Base-by-base conservation (phyloP, 2,329 filamentous ascomycete species). In the Pseudocercospora musae region DNA sequence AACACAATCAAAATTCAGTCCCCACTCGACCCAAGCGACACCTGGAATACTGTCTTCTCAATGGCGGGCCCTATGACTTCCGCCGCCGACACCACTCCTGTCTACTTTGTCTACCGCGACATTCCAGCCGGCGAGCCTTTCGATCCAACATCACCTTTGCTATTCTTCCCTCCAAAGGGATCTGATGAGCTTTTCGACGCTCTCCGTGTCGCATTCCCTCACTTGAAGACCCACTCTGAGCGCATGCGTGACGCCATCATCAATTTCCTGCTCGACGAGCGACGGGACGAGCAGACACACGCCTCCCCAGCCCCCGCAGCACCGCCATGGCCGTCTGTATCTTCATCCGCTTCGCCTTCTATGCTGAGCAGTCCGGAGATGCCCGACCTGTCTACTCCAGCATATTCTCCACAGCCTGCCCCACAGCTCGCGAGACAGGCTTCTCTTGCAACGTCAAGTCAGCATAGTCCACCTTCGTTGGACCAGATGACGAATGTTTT, bases 101-200 rank as follows among this genome's bases (percentile, higher is more conserved):
- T 63, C 44, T 76, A 74, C 68, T 57, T 73, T 59, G 69, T 76
- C 68, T 75, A 74, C 70, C 73, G 74, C 60, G 71, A 74, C 29
- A 63, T 66, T n/a, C 42, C 62, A 9, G 31, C 68, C 4, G 70
- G 70, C 49, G 66, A 75, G 53, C 66, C 70, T 10, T 71, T 70
- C 66, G 73, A 76, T 64, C 72, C 71, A 21, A 71, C 71, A 48
- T 68, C 71, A 37, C 63, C 74, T 50, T 66, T 73, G 27, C 64
- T 72, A 58, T 76, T 76, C 72, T 75, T 72, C 67, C 75, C 75
- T 46, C 65, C 73, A 29, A 76, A 76, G 63, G 75, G 74, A 58
- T 77, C 75, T 10, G 75, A 77, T 57, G 75, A 76, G 58, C 71
- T 77, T 5, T 76, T 76, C 69, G 73, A 76, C 54, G 75, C 75